Evolutionary conservation across 192 early-diverging fungal species (phyloP), one percentile per base, ranked within the genome.

Genomic region (Obelidium mucronatum): DNA sequence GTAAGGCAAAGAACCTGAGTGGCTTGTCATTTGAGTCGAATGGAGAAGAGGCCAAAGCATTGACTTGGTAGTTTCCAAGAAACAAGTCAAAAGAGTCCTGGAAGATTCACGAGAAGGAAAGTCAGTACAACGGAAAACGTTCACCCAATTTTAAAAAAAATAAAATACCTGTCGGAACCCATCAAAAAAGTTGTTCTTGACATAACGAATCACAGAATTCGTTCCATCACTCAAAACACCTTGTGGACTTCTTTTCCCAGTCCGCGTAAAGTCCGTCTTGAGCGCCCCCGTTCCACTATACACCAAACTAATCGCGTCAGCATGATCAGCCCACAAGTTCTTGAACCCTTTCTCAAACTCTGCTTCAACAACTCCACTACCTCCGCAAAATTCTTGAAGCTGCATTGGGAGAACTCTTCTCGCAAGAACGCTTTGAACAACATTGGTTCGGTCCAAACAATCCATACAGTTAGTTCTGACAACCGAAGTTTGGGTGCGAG

Each of bases 381-480:
- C 56, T 2, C 72, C 60, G 17, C 26, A 24, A 37, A 74, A 33
- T 2, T 74, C 40, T 35, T 39, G 40, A 56, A 74, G 31, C 30
- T 62, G 56, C 83, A 40, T 40, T 6, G 55, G 64, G 1, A 76
- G n/a, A 11, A 92, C 79, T 55, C 79, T 82, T 33, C 91, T 87
- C 15, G 96, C 95, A 36, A 99, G 81, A 39, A 96, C 92, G 31
- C 92, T 93, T 78, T 99, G 98, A 24, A 98, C 96, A 30, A 99
- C 97, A 77, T 99, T 99, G 35, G 98, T 99, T 74, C 98, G 92
- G 78, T 99, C 98, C 40, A 99, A 83, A 80, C 98, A 99, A 83
- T 99, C 98, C 93, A 99, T 97, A 82, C 98, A 99, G 81, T 99
- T 99, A 1, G 96, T 92, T 59, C 98, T 92, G 39, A 96, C 84